A percentile compares a stretch with the other conserved stretches of the same genome.
Conservation (phyloP, 768 basidiomycete species). For the Polyporus arcularius region DNA sequence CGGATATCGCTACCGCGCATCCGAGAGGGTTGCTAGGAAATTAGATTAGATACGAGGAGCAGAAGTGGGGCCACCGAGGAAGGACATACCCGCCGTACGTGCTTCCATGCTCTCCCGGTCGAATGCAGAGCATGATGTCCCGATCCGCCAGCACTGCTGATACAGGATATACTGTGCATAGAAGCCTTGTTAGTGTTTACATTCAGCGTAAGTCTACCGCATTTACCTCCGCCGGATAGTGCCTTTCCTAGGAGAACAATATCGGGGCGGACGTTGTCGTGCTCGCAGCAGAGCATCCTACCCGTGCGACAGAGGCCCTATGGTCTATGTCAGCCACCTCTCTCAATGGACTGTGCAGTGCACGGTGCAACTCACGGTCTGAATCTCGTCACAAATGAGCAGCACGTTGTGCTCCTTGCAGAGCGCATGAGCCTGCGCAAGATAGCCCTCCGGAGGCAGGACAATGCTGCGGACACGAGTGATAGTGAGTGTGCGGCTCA, state of each 20-base stretch:
- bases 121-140: constrained; percentile 92
- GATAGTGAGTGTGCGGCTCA: neutral
- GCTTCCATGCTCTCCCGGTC: constrained; percentile 93
- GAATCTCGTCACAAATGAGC: constrained; percentile 98
- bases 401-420: constrained; percentile 94
- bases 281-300: constrained; percentile 89
- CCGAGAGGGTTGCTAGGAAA: constrained; percentile 81
- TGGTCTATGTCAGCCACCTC: neutral
- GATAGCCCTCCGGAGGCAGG: constrained; percentile 87
- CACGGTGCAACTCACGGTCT: constrained; percentile 60
- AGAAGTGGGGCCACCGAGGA: constrained; percentile 1
- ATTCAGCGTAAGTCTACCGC: neutral
- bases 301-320: constrained; percentile 92
- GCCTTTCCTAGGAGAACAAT: constrained; percentile 95
- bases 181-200: neutral
- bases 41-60: neutral
- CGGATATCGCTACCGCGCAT: constrained; percentile 94
- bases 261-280: constrained; percentile 88
- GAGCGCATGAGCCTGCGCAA: constrained; percentile 70
- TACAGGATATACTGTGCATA: constrained; percentile 83
- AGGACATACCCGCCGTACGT: constrained; percentile 89
- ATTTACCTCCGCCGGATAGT: constrained; percentile 87
- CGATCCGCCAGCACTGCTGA: constrained; percentile 91
- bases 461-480: constrained; percentile 63
- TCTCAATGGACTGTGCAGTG: neutral